Base-by-base conservation (phyloP, 2,329 filamentous ascomycete genomes). In the Paecilomyces niveus region DNA sequence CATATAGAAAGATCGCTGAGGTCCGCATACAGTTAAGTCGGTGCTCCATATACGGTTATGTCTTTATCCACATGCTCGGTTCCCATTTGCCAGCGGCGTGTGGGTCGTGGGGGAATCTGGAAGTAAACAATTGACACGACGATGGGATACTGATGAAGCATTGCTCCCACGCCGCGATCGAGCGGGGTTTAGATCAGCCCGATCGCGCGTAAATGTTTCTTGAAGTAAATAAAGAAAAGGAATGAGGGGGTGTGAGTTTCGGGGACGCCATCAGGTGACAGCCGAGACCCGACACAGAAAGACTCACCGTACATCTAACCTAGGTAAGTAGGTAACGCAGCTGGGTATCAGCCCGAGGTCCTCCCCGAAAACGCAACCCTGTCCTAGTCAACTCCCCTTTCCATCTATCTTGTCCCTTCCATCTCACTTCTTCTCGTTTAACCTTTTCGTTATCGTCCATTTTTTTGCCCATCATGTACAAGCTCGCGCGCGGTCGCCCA, bases 401-500 rank as follows among this genome's bases (percentile, higher is more conserved):
- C 54, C 53, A 26, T 55, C 59, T 39, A 54, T 60, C 56, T 63
- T 57, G 24, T 61, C 59, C 58, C 51, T 50, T 57, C 49, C 54
- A 53, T 54, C 26, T 22, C 33, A 35, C 11, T 55, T 21, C 39
- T 35, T 66, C 61, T 63, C 55, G 58, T 62, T 60, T 64, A 60
- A 58, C 62, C 56, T 53, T 53, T 55, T 56, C 56, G 54, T 63
- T 62, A 54, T 54, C 59, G 61, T 61, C 59, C 58, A 57, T 60
- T 51, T 54, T n/a, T 29, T 58, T 62, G 61, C 70, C 73, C 78
- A 84, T 70, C 71, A 97, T 96, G 92, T 95, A 92, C 83, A 94
- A 88, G 79, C 80, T 96, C 76, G 88, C 88, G 75, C 88, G 91
- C 80, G 89, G 85, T 80, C 85, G 89, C 78, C 88, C 89, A 76